Conservation (phyloP, 75 land plant genomes). For the Cunninghamia lanceolata region DNA sequence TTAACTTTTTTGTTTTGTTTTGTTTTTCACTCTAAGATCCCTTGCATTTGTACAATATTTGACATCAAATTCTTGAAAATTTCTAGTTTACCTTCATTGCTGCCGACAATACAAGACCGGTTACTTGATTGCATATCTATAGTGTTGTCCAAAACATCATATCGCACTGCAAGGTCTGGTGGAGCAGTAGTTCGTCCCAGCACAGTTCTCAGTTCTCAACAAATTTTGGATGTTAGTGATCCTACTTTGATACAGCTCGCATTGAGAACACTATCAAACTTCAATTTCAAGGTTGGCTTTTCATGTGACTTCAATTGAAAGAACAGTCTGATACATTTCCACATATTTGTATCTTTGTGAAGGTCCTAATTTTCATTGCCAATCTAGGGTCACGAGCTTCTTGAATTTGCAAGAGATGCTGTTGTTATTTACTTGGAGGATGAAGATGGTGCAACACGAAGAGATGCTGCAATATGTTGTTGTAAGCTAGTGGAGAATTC, state of each 20-base stretch:
- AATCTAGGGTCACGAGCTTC: constrained; percentile 92
- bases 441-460: constrained; percentile 85
- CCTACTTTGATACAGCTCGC: constrained; percentile 85
- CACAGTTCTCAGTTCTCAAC: constrained; percentile 23
- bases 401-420: constrained; percentile 91
- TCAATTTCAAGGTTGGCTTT: constrained; percentile 81
- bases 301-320: not conserved
- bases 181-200: constrained; percentile 38
- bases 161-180: constrained; percentile 38
- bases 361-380: not conserved
- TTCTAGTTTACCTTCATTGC: constrained; percentile 77
- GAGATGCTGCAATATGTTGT: constrained; percentile 94
- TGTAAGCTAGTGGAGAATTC: constrained; percentile 89
- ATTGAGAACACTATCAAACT: constrained; percentile 73
- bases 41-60: not conserved
- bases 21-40: not conserved
- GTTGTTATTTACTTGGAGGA: constrained; percentile 89
- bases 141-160: constrained; percentile 69
- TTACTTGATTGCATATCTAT: constrained; percentile 82
- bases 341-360: not conserved
- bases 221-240: constrained; percentile 47
- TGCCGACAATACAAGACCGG: constrained; percentile 84
- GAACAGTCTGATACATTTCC: not conserved
- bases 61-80: constrained; percentile 3
- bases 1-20: not conserved